Conservation (phyloP, 805 yeast genomes). For the Candida coquimbonensis region DNA sequence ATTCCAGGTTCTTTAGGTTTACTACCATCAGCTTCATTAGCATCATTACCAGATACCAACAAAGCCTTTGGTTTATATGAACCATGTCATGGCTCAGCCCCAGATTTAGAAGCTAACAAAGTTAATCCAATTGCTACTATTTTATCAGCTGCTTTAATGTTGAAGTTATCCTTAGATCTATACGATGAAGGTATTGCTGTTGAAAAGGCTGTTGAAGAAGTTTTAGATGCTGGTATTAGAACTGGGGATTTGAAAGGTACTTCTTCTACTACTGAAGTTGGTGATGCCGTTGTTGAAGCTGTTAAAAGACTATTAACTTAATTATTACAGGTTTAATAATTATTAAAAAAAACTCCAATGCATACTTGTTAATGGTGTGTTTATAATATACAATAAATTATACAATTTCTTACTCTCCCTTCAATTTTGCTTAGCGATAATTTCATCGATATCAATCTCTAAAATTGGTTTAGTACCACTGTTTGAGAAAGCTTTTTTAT, state of each 20-base stretch:
- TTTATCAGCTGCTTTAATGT: constrained; percentile 95
- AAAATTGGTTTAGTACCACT: constrained; percentile 58
- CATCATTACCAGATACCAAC: constrained; percentile 94
- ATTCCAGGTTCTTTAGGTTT: constrained; percentile 97
- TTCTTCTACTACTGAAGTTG: constrained; percentile 83
- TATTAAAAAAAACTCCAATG: background rate
- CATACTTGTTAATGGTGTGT: too few species aligned
- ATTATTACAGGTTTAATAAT: background rate
- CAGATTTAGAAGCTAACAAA: constrained; percentile 79
- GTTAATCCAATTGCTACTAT: constrained; percentile 96
- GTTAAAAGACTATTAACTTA: constrained; percentile 47
- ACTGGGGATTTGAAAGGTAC: constrained; percentile 89
- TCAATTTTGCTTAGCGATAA: constrained; percentile 60
- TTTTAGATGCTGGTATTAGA: constrained; percentile 76
- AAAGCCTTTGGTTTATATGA: constrained; percentile 93
- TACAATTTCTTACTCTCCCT: background rate
- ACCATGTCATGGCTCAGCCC: constrained; percentile 99
- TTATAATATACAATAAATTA: background rate
- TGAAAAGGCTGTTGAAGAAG: constrained; percentile 80
- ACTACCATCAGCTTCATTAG: constrained; percentile 89
- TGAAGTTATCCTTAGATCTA: constrained; percentile 79
- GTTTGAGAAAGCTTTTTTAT: constrained; percentile 40
- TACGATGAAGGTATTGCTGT: constrained; percentile 80
- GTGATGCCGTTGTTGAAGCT: constrained; percentile 82
- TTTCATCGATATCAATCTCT: constrained; percentile 67